A percentile compares a stretch with the other conserved stretches of the same genome.
Conservation (phyloP, 2,329 filamentous ascomycete genomes). For the Aureobasidium subglaciale region DNA sequence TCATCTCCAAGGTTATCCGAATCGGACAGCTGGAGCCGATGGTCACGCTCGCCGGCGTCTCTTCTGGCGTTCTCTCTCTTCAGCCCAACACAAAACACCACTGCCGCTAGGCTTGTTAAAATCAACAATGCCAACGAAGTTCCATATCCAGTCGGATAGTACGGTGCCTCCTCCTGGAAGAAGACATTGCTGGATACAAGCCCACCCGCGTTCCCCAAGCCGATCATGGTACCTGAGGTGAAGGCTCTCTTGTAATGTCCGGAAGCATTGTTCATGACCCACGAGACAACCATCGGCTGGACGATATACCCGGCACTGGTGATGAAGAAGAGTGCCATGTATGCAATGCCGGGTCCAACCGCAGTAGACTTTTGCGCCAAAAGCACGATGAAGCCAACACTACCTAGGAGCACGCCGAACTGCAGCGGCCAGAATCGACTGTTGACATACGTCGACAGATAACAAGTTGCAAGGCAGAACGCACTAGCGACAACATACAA, state of each 20-base stretch:
- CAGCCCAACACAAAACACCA: constrained; percentile 35
- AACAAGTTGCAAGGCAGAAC: constrained; percentile 37
- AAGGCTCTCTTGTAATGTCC: constrained; percentile 52
- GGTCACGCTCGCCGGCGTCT: constrained; percentile 40
- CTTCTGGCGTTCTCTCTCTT: constrained; percentile 41
- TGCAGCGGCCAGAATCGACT: constrained; percentile 51
- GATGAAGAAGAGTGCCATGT: constrained; percentile 50
- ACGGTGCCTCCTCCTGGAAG: constrained; percentile 40
- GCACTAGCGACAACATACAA: constrained; percentile 34
- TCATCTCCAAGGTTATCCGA: constrained; percentile 46
- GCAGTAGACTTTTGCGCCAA: constrained; percentile 36
- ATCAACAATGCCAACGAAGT: constrained; percentile 42
- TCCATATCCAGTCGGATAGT: constrained; percentile 37
- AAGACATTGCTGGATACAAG: constrained; percentile 49
- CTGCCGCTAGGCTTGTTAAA: constrained; percentile 37
- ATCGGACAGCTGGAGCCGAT: constrained; percentile 36
- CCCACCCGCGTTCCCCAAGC: constrained; percentile 46
- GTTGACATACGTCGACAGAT: constrained; percentile 43
- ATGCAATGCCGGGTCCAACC: constrained; percentile 38
- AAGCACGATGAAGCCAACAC: constrained; percentile 50
- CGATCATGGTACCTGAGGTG: constrained; percentile 45
- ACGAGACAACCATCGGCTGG: constrained; percentile 49
- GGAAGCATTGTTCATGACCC: constrained; percentile 51
- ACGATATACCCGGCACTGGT: constrained; percentile 48
- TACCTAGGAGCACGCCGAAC: constrained; percentile 42